Percentiles rank a stretch among this genome's conserved stretches.
phyloP scores from a whole-genome alignment of 176 grass and related monocot genomes.

The Carex cristatella region DNA sequence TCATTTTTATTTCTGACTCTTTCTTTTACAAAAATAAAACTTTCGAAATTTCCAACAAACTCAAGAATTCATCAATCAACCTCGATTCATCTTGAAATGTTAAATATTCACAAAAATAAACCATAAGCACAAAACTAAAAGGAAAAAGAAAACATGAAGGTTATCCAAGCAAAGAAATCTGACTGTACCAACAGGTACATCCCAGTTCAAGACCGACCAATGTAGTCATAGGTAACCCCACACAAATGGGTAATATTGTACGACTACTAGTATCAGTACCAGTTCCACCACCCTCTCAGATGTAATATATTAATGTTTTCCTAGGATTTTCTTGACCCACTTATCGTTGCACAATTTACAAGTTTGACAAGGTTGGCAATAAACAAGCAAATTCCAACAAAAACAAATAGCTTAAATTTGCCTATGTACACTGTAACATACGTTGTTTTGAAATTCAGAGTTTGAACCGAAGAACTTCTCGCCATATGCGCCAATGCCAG shows the following conservation, averaged over 20 bases:
- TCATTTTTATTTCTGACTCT: not conserved
- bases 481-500: conserved; percentile 58
- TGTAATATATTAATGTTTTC: not conserved
- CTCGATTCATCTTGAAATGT: not conserved
- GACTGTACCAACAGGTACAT: not conserved
- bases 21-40: not conserved
- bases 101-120: too few relatives aligned
- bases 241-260: not conserved
- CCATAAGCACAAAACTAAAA: not conserved
- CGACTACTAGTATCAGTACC: not conserved
- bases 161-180: not conserved
- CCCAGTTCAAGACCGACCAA: not conserved
- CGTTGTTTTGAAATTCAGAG: conserved; percentile 96
- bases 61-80: not conserved
- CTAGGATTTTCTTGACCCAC: not conserved
- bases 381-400: not conserved
- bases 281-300: not conserved
- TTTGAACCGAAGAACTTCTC: conserved; percentile 69
- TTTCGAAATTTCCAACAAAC: not conserved
- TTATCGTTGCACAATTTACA: not conserved
- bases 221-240: not conserved
- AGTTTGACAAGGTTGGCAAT: not conserved
- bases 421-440: conserved; percentile 22
- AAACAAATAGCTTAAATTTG: not conserved
- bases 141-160: not conserved